phyloP scores from a whole-genome alignment of 805 yeast genomes.

The Saturnispora quitensis region DNA sequence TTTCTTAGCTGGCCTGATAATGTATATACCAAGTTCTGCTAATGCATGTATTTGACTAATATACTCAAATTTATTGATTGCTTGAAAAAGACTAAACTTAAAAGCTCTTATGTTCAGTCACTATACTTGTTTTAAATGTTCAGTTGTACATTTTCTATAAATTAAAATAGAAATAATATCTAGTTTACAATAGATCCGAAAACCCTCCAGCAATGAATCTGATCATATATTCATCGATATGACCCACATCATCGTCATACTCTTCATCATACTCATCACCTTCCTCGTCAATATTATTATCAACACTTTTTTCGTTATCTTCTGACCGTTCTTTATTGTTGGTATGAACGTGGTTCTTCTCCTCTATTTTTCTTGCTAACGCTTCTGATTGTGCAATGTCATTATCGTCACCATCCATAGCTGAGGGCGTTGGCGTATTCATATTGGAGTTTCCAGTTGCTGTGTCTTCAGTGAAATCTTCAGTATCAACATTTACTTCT shows the following conservation, averaged over 20 bases:
- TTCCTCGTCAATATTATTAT: constrained; percentile 60
- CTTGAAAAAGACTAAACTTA: too few species aligned
- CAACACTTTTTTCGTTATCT: constrained; percentile 28
- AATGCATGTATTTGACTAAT: too few species aligned
- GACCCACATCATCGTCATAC: constrained; percentile 60
- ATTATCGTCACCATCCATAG: constrained; percentile 14
- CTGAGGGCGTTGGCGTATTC: constrained; percentile 18
- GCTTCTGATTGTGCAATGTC: constrained; percentile 15
- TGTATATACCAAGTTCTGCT: too few species aligned
- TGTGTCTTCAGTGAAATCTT: constrained; percentile 60
- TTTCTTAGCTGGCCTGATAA: too few species aligned
- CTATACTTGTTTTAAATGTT: neutral
- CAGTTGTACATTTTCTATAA: neutral
- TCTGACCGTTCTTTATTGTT: constrained; percentile 10
- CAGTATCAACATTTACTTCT: constrained; percentile 76
- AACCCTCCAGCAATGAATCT: constrained; percentile 78
- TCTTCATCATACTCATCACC: constrained; percentile 60
- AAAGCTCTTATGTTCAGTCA: neutral
- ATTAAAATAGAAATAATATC: neutral
- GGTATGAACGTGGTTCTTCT: constrained; percentile 1
- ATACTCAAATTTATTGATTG: too few species aligned
- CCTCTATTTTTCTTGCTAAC: constrained; percentile 16
- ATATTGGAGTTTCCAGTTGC: constrained; percentile 28
- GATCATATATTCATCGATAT: constrained; percentile 95
- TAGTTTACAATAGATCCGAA: constrained; percentile 20